phyloP scores from a whole-genome alignment of 148 eudicot genomes.

The Rhododendron ovatum region DNA sequence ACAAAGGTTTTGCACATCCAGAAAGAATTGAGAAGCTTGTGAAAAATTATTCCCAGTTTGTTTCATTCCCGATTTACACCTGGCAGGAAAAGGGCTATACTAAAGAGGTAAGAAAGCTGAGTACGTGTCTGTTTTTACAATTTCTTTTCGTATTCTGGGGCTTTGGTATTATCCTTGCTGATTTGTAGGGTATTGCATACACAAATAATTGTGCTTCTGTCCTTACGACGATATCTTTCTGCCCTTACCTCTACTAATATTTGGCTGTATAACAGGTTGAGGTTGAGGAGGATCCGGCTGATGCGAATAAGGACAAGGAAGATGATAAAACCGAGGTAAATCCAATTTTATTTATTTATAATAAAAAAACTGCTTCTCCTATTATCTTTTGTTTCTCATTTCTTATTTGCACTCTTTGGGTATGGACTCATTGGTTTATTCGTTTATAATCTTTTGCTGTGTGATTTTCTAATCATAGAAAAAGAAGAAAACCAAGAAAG shows the following conservation, averaged over 20 bases:
- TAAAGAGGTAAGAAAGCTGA: conserved; percentile 58
- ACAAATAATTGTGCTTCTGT: background rate
- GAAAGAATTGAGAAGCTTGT: conserved; percentile 85
- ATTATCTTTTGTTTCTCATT: background rate
- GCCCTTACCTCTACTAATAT: background rate
- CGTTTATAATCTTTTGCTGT: background rate
- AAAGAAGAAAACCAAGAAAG: conserved; percentile 89
- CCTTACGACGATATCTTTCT: background rate
- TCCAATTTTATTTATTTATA: too few species aligned
- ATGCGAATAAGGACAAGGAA: conserved; percentile 53
- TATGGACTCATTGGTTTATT: background rate
- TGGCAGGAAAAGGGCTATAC: conserved; percentile 96
- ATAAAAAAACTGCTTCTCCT: background rate
- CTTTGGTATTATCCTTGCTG: background rate
- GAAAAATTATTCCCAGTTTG: conserved; percentile 95
- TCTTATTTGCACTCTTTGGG: background rate
- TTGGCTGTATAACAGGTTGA: conserved; percentile 51
- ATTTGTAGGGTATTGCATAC: background rate
- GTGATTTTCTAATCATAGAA: conserved; percentile 37
- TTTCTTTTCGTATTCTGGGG: background rate
- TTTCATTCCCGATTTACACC: conserved; percentile 96
- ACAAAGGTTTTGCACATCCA: conserved; percentile 88
- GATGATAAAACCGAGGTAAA: conserved; percentile 61
- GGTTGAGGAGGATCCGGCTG: conserved; percentile 89
- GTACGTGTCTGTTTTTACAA: background rate